Evolutionary conservation across 805 yeast genomes (phyloP).

Genomic region (Clavispora fructus): DNA sequence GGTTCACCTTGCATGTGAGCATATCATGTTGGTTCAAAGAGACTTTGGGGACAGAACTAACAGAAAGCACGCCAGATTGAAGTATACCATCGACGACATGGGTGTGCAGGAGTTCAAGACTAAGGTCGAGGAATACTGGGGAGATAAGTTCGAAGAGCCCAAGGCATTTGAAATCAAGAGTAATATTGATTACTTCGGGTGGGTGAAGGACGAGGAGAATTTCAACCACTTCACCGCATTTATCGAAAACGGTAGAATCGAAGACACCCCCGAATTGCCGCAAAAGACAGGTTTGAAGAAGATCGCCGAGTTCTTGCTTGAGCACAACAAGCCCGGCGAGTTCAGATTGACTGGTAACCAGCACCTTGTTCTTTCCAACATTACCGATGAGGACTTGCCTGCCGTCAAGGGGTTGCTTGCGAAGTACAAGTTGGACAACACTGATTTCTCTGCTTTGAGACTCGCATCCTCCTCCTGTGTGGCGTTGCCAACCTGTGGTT

Average conservation of each 20-base stretch:
- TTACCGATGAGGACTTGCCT: slow-evolving; percentile 63
- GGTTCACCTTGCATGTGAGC: slow-evolving; percentile 76
- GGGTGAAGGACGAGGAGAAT: slow-evolving; percentile 84
- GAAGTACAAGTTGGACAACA: slow-evolving; percentile 76
- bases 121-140: slow-evolving; percentile 81
- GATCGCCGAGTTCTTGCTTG: slow-evolving; percentile 65
- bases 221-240: slow-evolving; percentile 88
- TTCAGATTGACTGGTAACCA: slow-evolving; percentile 96
- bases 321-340: slow-evolving; percentile 59
- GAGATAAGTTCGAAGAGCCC: slow-evolving; percentile 65
- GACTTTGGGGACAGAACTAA: slow-evolving; percentile 92
- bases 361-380: slow-evolving; percentile 73
- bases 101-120: slow-evolving; percentile 79
- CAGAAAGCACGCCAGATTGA: slow-evolving; percentile 96
- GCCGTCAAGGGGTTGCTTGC: slow-evolving; percentile 59
- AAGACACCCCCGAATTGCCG: slow-evolving; percentile 83
- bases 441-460: slow-evolving; percentile 77
- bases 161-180: slow-evolving; percentile 74
- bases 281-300: slow-evolving; percentile 82
- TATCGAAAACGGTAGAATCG: slow-evolving; percentile 95
- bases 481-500: slow-evolving; percentile 97
- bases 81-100: slow-evolving; percentile 92
- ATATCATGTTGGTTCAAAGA: slow-evolving; percentile 89
- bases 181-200: slow-evolving; percentile 88
- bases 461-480: slow-evolving; percentile 94